These are phyloP conservation scores for Astrothelium subdiscretum DNA, from an alignment of 495 filamentous ascomycete species.

Conservation along the genomic window DNA sequence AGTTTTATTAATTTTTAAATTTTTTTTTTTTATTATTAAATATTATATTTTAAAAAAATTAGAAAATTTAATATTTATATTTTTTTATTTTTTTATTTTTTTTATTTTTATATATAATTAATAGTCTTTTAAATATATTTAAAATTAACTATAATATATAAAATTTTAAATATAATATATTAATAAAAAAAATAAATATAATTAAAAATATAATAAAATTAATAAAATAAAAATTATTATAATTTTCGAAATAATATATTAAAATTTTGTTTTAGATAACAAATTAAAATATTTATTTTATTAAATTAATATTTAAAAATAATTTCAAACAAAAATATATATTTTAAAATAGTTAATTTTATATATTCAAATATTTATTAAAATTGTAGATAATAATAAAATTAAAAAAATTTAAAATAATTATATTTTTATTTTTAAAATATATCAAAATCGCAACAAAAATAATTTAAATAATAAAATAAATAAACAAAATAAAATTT, in stretches of 20 bases:
- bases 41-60: too few relatives aligned
- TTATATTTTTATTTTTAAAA: not conserved
- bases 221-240: not conserved
- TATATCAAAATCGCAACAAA: not conserved
- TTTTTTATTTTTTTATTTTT: not conserved
- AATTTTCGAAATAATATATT: too few relatives aligned
- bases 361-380: not conserved
- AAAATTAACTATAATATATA: not conserved
- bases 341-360: not conserved
- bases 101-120: not conserved
- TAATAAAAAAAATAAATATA: not conserved
- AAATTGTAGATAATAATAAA: not conserved
- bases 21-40: too few relatives aligned
- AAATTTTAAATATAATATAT: not conserved
- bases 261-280: not conserved
- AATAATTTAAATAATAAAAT: not conserved
- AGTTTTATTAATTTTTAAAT: too few relatives aligned
- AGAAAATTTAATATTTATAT: too few relatives aligned
- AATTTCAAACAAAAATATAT: too few relatives aligned
- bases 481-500: not conserved
- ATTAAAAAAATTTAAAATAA: not conserved
- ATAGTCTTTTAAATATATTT: not conserved
- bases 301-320: not conserved
- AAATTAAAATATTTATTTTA: not conserved
- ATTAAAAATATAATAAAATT: not conserved